phyloP scores from a whole-genome alignment of 2,329 filamentous ascomycete species.

The Sporothrix brunneoviolacea region DNA sequence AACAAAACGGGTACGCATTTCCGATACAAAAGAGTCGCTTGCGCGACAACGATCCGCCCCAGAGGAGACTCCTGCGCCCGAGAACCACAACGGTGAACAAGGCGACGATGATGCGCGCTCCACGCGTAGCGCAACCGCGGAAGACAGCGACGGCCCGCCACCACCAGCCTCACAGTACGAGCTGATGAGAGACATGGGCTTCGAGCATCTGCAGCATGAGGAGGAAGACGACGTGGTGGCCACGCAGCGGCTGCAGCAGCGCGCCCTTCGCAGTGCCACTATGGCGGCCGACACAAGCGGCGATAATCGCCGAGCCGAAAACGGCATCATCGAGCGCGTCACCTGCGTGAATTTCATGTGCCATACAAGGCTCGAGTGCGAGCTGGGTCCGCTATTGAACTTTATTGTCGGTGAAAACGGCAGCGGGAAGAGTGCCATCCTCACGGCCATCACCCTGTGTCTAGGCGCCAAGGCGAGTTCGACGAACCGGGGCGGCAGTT shows the following conservation, averaged over 20 bases:
- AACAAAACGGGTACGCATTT: slow-evolving; percentile 33
- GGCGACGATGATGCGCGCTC: slow-evolving; percentile 11
- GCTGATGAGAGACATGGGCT: slow-evolving; percentile 51
- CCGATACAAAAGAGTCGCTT: slow-evolving; percentile 19
- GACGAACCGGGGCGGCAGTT: slow-evolving; percentile 83
- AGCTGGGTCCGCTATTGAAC: slow-evolving; percentile 90
- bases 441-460: slow-evolving; percentile 89
- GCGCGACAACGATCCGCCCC: background rate
- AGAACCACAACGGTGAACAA: background rate
- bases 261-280: slow-evolving; percentile 17
- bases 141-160: slow-evolving; percentile 20
- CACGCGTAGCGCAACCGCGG: slow-evolving; percentile 4
- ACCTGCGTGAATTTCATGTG: slow-evolving; percentile 96
- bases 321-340: slow-evolving; percentile 82
- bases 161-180: slow-evolving; percentile 56
- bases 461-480: slow-evolving; percentile 90
- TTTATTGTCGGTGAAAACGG: slow-evolving; percentile 98
- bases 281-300: slow-evolving; percentile 30
- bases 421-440: slow-evolving; percentile 91
- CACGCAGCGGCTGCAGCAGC: slow-evolving; percentile 55
- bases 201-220: slow-evolving; percentile 49
- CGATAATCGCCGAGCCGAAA: slow-evolving; percentile 69
- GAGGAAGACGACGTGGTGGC: slow-evolving; percentile 57
- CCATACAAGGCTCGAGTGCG: slow-evolving; percentile 71
- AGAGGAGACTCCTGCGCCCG: background rate